Conservation (phyloP, 2,329 filamentous ascomycete genomes). For the Penicillium sp. region DNA sequence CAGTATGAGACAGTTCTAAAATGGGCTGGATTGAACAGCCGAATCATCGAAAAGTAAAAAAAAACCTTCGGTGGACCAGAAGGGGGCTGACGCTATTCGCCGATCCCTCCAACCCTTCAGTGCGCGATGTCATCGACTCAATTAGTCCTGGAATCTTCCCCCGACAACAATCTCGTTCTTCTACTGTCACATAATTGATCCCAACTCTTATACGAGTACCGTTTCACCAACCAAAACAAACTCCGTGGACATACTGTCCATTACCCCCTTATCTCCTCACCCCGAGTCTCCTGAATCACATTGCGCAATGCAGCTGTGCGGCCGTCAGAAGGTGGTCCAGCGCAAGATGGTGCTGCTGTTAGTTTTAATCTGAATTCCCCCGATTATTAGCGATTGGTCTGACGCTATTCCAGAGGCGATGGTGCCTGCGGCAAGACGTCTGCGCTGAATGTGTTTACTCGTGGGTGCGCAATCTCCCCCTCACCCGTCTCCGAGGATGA, state of each 20-base stretch:
- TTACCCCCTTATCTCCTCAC: not conserved
- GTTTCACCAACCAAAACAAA: slow-evolving; percentile 5
- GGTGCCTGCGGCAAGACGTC: slow-evolving; percentile 97
- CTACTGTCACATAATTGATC: slow-evolving; percentile 35
- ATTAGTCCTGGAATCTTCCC: slow-evolving; percentile 22
- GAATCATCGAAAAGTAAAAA: not conserved
- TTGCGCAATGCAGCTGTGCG: slow-evolving; percentile 50
- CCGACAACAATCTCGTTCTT: slow-evolving; percentile 11
- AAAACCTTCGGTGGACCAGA: slow-evolving; percentile 10
- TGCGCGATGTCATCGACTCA: slow-evolving; percentile 29
- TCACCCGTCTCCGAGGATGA: not conserved
- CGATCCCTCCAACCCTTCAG: slow-evolving; percentile 23
- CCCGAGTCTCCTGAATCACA: slow-evolving; percentile 2
- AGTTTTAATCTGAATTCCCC: slow-evolving; percentile 14
- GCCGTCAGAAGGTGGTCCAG: slow-evolving; percentile 75
- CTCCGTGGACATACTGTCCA: not conserved
- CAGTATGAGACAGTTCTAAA: not conserved
- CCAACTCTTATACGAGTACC: not conserved
- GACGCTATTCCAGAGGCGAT: slow-evolving; percentile 59
- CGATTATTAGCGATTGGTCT: slow-evolving; percentile 10
- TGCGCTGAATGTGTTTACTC: slow-evolving; percentile 92
- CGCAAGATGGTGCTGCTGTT: slow-evolving; percentile 92
- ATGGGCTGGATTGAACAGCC: not conserved
- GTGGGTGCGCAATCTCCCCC: slow-evolving; percentile 57
- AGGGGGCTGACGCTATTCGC: slow-evolving; percentile 50